Conservation (phyloP, 2,329 filamentous ascomycete species). For the Ilyonectria robusta region DNA sequence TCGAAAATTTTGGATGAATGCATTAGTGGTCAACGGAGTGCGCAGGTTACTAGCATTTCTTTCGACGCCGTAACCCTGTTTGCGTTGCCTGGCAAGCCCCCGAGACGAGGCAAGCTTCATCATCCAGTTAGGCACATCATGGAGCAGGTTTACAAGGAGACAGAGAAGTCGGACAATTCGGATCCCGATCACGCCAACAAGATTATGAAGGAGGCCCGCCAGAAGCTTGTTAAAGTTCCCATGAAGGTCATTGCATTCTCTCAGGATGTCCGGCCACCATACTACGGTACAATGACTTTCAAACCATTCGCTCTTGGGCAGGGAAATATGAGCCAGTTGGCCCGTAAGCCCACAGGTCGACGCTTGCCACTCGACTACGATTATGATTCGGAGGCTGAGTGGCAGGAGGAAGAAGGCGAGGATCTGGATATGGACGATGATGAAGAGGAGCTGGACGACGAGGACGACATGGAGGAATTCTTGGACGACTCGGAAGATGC, state of each 20-base stretch:
- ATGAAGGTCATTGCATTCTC: conserved; percentile 75
- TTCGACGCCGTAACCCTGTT: conserved; percentile 65
- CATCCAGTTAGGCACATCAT: conserved; percentile 74
- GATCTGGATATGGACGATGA: conserved; percentile 78
- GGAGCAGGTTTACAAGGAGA: conserved; percentile 65
- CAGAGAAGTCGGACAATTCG: conserved; percentile 55
- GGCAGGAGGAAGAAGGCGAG: conserved; percentile 82
- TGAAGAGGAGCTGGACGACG: conserved; percentile 79
- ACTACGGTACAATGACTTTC: conserved; percentile 80
- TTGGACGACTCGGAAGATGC: conserved; percentile 87
- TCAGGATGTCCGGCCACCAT: conserved; percentile 77
- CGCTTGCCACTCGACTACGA: conserved; percentile 82
- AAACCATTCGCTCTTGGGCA: conserved; percentile 62
- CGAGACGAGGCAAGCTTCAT: conserved; percentile 62
- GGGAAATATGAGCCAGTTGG: conserved; percentile 64
- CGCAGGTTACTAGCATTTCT: conserved; percentile 52
- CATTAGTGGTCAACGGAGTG: conserved; percentile 62
- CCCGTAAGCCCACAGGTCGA: conserved; percentile 67
- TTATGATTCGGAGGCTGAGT: conserved; percentile 89
- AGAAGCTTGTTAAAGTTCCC: conserved; percentile 67
- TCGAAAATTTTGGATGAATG: conserved; percentile 67
- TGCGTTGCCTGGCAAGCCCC: conserved; percentile 56
- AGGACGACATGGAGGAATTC: conserved; percentile 92
- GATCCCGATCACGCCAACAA: conserved; percentile 55
- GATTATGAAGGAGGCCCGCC: conserved; percentile 51